Conservation (phyloP, 108 stramenopile species). For the Nitzschia putrida region DNA sequence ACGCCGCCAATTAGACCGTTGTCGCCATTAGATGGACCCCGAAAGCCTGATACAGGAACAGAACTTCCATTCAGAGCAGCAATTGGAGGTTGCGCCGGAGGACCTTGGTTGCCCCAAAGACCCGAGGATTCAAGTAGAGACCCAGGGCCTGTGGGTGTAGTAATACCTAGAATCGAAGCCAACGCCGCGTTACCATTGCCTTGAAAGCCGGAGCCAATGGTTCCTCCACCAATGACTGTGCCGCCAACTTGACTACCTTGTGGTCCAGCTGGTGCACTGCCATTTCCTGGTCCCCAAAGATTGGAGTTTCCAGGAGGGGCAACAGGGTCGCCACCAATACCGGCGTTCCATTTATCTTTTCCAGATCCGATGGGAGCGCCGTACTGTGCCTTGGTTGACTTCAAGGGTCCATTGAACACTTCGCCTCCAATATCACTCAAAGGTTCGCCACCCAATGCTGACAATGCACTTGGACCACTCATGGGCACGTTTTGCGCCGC, state of each 20-base stretch:
- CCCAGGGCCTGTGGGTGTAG: conserved; percentile 76
- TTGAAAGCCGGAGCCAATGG: conserved; percentile 39
- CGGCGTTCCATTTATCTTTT: conserved; percentile 51
- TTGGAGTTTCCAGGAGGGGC: conserved; percentile 16
- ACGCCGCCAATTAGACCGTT: conserved; percentile 57
- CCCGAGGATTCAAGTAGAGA: conserved; percentile 61
- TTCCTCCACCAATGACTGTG: conserved; percentile 37
- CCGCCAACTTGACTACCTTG: conserved; percentile 35
- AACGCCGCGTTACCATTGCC: conserved; percentile 72
- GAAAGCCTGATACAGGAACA: conserved; percentile 46
- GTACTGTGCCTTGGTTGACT: conserved; percentile 11
- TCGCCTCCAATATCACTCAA: conserved; percentile 54
- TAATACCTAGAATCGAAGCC: conserved; percentile 84
- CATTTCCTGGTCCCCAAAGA: conserved; percentile 25
- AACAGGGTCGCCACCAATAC: conserved; percentile 17
- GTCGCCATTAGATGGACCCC: conserved; percentile 34
- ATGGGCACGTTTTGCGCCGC: conserved; percentile 42
- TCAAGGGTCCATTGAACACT: conserved; percentile 50
- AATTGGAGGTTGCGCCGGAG: conserved; percentile 34
- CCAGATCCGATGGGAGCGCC: conserved; percentile 20
- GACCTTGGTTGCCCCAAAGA: conserved; percentile 33
- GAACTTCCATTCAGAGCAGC: conserved; percentile 56
- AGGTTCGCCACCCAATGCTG: conserved; percentile 17
- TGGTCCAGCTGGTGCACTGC: conserved; percentile 1
- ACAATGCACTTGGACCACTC: conserved; percentile 4